phyloP scores from a whole-genome alignment of 176 grass and related monocot genomes.

The sorghum (Sorghum bicolor) region Sorghum_bicolor_NCBIv3 NC_012875.2:3941501-3942000 shows the following conservation, averaged over 20 bases:
- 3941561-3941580: too few relatives aligned
- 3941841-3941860: neutral
- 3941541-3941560: too few relatives aligned
- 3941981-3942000: conserved; percentile 31
- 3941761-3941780: neutral
- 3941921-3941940: neutral
- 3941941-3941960: neutral
- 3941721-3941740: neutral
- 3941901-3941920: neutral
- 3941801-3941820: neutral
- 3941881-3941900: neutral
- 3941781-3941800: neutral
- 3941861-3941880: neutral
- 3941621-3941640: too few relatives aligned
- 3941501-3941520: too few relatives aligned
- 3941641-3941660: too few relatives aligned
- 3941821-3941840: neutral
- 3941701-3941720: neutral
- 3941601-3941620: too few relatives aligned
- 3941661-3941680: too few relatives aligned
- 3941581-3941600: too few relatives aligned
- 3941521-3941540: too few relatives aligned
- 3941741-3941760: neutral
- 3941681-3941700: neutral
- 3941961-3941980: neutral